Conservation (phyloP, 1,284 basidiomycete genomes). For the Meripilus lineatus region DNA sequence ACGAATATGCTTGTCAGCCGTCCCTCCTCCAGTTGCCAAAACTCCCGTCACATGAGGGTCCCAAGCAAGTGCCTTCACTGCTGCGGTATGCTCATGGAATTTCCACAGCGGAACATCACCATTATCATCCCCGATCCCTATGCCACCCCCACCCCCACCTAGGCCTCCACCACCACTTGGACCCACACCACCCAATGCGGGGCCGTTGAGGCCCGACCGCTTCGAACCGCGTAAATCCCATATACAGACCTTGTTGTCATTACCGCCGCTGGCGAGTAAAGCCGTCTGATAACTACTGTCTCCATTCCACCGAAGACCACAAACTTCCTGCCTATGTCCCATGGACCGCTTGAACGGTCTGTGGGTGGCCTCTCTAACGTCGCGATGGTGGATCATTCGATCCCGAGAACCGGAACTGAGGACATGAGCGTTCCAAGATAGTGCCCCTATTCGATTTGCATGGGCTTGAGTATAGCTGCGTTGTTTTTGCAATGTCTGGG, state of each 20-base stretch:
- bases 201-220: slow-evolving; percentile 31
- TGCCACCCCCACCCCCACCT: slow-evolving; percentile 20
- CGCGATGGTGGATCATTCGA: slow-evolving; percentile 86
- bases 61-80: slow-evolving; percentile 98
- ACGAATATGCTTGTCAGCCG: slow-evolving; percentile 94
- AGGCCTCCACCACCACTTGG: slow-evolving; percentile 24
- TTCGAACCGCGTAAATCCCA: slow-evolving; percentile 80
- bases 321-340: slow-evolving; percentile 94
- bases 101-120: slow-evolving; percentile 78
- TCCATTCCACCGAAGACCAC: slow-evolving; percentile 90
- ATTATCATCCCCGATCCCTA: slow-evolving; percentile 38
- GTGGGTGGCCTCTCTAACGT: slow-evolving; percentile 72
- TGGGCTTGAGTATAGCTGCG: slow-evolving; percentile 91
- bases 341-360: slow-evolving; percentile 76
- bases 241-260: slow-evolving; percentile 98
- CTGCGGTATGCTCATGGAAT: slow-evolving; percentile 95
- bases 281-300: slow-evolving; percentile 39
- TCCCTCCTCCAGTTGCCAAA: slow-evolving; percentile 95
- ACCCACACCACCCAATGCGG: slow-evolving; percentile 7
- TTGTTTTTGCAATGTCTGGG: slow-evolving; percentile 69
- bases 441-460: slow-evolving; percentile 82
- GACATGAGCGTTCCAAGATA: slow-evolving; percentile 92
- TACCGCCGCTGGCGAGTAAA: slow-evolving; percentile 86
- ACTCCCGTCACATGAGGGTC: slow-evolving; percentile 92
- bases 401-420: slow-evolving; percentile 92